Evolutionary conservation across 2,329 filamentous ascomycete genomes (phyloP).

Genomic region (Beauveria brongniartii): DNA sequence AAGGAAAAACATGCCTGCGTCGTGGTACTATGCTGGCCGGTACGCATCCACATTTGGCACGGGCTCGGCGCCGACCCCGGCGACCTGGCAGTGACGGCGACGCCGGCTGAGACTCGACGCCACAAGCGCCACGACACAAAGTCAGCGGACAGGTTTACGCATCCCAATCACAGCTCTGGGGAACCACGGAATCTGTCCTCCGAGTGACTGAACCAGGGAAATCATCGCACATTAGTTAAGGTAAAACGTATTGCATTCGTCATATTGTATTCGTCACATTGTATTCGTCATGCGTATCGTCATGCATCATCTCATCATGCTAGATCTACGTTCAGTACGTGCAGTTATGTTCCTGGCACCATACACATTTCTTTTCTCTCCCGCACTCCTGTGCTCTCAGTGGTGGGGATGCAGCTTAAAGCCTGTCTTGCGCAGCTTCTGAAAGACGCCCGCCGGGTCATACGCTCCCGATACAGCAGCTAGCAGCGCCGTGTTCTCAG

Average conservation of each 20-base stretch:
- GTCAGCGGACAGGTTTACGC: neutral
- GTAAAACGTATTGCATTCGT: neutral
- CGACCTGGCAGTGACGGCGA: neutral
- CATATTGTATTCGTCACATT: neutral
- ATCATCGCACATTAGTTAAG: neutral
- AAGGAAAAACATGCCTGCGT: no score
- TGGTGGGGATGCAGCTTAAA: conserved; percentile 18
- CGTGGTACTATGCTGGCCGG: no score
- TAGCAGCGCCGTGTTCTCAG: conserved; percentile 25
- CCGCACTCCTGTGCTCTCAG: no score
- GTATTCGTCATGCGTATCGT: neutral
- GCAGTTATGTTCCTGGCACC: no score
- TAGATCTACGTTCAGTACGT: neutral
- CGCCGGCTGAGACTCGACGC: neutral
- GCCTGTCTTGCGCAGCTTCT: conserved; percentile 23
- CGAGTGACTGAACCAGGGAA: neutral
- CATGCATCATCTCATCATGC: neutral
- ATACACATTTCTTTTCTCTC: no score
- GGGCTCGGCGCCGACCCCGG: neutral
- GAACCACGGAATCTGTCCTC: neutral
- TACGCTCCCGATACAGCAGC: conserved; percentile 23
- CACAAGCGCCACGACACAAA: neutral
- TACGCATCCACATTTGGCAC: no score
- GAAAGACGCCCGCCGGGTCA: conserved; percentile 26
- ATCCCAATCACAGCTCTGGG: neutral